Base-by-base conservation (phyloP, 176 grass and related monocot species). In the Cenchrus purpureus region DNA sequence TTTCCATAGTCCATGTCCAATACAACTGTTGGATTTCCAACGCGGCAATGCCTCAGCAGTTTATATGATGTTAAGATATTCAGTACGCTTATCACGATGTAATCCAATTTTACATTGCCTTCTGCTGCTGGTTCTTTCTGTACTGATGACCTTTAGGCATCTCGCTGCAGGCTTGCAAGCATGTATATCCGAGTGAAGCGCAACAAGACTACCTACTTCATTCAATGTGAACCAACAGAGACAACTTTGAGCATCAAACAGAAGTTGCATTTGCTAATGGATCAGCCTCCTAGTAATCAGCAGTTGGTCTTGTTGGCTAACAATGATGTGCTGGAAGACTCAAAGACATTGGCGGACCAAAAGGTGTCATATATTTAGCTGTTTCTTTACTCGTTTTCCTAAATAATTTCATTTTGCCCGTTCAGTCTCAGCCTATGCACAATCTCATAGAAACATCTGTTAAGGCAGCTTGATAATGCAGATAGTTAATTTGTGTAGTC, bases 151-250 rank as follows among this genome's bases (percentile, higher is more conserved):
- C 12, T 56, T 67, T 72, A 77, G 42, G 69, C 58, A 42, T 68
- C 48, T 84, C 10, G 68, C 77, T 32, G 76, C 81, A 97, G 92
- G 81, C 65, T 76, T 74, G 71, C 81, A 92, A 89, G 86, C 62
- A 97, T 97, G 92, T 94, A 94, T 76, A 89, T 97, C 74, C 82
- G 95, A 87, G 92, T 92, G 67, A 97, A 97, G 92, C 86, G 92
- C 63, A 85, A 85, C 83, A 97, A 92, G 83, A 88, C 68, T 20
- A 94, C 95, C 46, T 97, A 94, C 81, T 97, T 88, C 86, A 74
- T 97, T 68, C 90, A 92, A 49, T 92, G 95, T 57, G 90, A 94
- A 76, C 90, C 88, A 69, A 91, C 92, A 40, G 92, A 97, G 50
- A 94, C 86, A 4, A 13, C 78, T 86, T 57, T 94, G 44, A 85